These are phyloP conservation scores for Penicillium daleae DNA, from an alignment of 495 filamentous ascomycete species.

Conservation along the genomic window DNA sequence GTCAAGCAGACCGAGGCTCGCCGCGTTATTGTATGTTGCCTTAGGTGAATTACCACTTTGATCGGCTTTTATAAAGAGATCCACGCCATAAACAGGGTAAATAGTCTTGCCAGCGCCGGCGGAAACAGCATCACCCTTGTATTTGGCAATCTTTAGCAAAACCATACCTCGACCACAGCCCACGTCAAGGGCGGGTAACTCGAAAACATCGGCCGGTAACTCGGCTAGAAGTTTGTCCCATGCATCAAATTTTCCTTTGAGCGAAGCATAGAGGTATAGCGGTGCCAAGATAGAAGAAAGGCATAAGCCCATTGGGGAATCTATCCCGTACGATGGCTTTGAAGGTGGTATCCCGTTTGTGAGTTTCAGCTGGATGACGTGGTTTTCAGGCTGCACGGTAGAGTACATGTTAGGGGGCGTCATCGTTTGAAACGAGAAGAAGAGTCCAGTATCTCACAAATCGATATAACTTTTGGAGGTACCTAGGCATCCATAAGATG, in stretches of 20 bases:
- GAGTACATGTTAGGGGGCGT: not conserved
- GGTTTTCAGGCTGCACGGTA: not conserved
- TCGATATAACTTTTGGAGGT: conserved; percentile 1
- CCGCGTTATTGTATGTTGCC: not conserved
- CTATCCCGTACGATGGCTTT: not conserved
- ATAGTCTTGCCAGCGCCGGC: not conserved
- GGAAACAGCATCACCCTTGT: not conserved
- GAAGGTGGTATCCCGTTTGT: not conserved
- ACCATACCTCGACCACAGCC: not conserved
- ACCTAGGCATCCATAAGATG: too few species aligned
- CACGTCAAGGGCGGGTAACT: not conserved
- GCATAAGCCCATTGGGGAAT: not conserved
- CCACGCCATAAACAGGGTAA: not conserved
- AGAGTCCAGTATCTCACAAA: not conserved
- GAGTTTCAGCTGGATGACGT: not conserved
- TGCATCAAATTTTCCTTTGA: not conserved
- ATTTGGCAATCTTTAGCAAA: not conserved
- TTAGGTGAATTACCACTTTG: not conserved
- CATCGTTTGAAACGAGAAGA: not conserved
- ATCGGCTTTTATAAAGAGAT: not conserved
- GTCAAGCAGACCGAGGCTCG: not conserved
- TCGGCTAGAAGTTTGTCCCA: not conserved
- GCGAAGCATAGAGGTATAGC: not conserved
- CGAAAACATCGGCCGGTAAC: not conserved
- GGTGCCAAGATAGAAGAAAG: not conserved